phyloP scores from a whole-genome alignment of 192 early-diverging fungal species.

The Rhizoclosmatium sp. region DNA sequence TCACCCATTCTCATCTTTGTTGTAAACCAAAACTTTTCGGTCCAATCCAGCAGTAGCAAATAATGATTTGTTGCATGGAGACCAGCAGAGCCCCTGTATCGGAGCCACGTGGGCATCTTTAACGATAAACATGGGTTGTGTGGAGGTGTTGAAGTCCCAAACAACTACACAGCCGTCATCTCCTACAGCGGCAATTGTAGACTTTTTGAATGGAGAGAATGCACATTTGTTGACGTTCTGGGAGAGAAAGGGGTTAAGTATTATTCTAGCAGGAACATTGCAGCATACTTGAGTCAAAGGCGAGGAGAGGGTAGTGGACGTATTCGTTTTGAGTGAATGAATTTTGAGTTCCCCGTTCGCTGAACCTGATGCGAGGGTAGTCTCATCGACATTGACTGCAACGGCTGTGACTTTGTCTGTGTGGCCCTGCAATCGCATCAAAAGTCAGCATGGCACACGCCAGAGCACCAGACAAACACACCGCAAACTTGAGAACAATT shows the following conservation, averaged over 20 bases:
- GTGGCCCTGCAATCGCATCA: constrained; percentile 20
- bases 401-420: constrained; percentile 13
- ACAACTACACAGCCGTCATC: constrained; percentile 48
- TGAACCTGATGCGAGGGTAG: constrained; percentile 27
- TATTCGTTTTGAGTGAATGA: constrained; percentile 49
- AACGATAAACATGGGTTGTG: constrained; percentile 24
- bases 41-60: constrained; percentile 50
- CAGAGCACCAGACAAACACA: not conserved
- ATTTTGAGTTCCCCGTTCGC: constrained; percentile 31
- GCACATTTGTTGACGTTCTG: constrained; percentile 45
- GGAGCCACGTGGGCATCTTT: constrained; percentile 45
- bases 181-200: constrained; percentile 45
- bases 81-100: constrained; percentile 42
- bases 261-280: too few species aligned
- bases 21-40: constrained; percentile 38
- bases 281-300: constrained; percentile 45
- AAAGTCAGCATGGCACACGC: constrained; percentile 6
- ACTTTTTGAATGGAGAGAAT: constrained; percentile 51
- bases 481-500: constrained; percentile 2
- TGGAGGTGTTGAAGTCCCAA: constrained; percentile 49
- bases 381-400: constrained; percentile 45
- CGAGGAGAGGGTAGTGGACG: constrained; percentile 21
- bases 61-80: constrained; percentile 46
- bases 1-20: constrained; percentile 36
- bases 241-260: too few species aligned